Base-by-base conservation (phyloP, 495 filamentous ascomycete genomes). In the Trichoderma gamsii region DNA sequence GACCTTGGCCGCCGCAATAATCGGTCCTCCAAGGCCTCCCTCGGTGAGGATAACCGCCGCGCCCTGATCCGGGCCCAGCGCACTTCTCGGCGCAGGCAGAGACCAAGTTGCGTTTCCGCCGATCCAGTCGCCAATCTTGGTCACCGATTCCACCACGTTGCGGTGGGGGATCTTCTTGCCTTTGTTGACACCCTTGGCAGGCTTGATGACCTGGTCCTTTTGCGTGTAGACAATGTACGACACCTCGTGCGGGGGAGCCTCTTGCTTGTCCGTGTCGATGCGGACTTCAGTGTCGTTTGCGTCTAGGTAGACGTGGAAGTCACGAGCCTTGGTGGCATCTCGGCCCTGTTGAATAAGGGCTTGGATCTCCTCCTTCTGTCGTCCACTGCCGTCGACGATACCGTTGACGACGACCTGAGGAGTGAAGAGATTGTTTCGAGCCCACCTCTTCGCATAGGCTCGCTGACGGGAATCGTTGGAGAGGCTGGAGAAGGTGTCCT, bases 391-490 rank as follows among this genome's bases (percentile, higher is more conserved):
- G 51, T 70, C 68, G n/a, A 63, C 69, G 15, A 66, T 51, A 41
- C 72, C 72, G 64, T 73, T 69, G 41, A 67, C 70, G 9, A 73
- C 68, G 18, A 71, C 46, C 66, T 71, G 69, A 15, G 66, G 71
- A 4, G 71, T 72, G 64, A 70, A 72, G 4, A 70, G 41, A 41
- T 43, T 70, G 21, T 52, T 69, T 16, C 66, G 69, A 35, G 32
- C 65, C 69, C 69, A 69, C 6, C 38, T 41, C 25, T 67, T 49
- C 49, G 66, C 66, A 65, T 72, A 72, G n/a, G 69, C 69, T 13
- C 69, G 63, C 65, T 72, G 71, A 4, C 71, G 69, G 29, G 65
- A 7, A 59, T 72, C 69, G 51, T 65, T 69, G 21, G 46, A 18
- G 29, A 64, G 49, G 11, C 65, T 38, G 25, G 64, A 69, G 35